phyloP scores from a whole-genome alignment of 805 yeast genomes.

The Pichia rugopelliculosa region DNA sequence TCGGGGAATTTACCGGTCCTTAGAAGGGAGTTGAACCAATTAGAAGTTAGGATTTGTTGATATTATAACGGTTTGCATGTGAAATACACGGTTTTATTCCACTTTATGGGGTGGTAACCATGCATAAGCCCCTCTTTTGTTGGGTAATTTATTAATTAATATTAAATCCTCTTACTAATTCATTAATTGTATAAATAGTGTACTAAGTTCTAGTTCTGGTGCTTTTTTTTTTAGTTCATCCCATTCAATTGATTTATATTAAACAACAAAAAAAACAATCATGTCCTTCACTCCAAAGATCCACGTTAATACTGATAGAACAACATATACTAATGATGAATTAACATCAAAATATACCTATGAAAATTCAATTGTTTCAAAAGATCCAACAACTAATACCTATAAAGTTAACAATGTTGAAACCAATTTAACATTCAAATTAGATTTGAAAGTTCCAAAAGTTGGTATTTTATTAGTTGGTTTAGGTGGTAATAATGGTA shows the following conservation, averaged over 20 bases:
- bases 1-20: not conserved
- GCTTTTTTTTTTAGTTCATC: not conserved
- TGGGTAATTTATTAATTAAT: no score
- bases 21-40: not conserved
- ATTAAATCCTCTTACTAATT: no score
- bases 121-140: not conserved
- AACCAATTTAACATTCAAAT: conserved; percentile 76
- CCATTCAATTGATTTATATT: not conserved
- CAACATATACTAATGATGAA: conserved; percentile 41
- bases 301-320: conserved; percentile 49
- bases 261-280: not conserved
- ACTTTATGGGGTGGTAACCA: no score
- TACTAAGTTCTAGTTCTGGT: not conserved
- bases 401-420: conserved; percentile 62
- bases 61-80: no score
- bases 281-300: conserved; percentile 33
- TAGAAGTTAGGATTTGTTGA: not conserved
- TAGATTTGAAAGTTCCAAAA: conserved; percentile 74
- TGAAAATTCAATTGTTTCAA: conserved; percentile 67
- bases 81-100: no score
- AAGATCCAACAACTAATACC: conserved; percentile 45
- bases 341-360: conserved; percentile 59
- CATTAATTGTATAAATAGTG: not conserved
- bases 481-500: conserved; percentile 94
- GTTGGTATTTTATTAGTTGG: conserved; percentile 89